phyloP scores from a whole-genome alignment of 352 stramenopile species.

The Globisporangium irregulare region DNA sequence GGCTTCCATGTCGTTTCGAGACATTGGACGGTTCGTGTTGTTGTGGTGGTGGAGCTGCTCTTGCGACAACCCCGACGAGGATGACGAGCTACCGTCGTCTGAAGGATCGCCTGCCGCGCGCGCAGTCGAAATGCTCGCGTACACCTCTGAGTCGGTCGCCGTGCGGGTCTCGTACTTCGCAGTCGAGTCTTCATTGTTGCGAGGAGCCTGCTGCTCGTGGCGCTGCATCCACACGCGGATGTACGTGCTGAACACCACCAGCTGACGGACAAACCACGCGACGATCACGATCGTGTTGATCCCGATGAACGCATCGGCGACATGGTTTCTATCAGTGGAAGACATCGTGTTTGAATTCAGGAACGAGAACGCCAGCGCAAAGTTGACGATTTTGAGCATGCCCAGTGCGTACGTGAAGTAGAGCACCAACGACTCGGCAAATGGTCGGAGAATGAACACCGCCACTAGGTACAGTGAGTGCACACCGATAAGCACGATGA shows the following conservation, averaged over 20 bases:
- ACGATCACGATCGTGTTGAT: constrained; percentile 65
- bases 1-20: constrained; percentile 20
- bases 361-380: constrained; percentile 53
- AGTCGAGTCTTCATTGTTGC: constrained; percentile 20
- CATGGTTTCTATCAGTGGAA: constrained; percentile 24
- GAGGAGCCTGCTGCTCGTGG: constrained; percentile 29
- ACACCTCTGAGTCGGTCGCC: constrained; percentile 39
- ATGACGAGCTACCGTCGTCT: constrained; percentile 1
- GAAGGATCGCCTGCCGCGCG: constrained; percentile 18
- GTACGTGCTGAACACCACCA: constrained; percentile 57
- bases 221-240: constrained; percentile 55
- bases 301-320: constrained; percentile 56
- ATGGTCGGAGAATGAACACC: constrained; percentile 43
- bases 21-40: constrained; percentile 17
- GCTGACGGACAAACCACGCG: constrained; percentile 51
- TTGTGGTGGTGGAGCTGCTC: constrained; percentile 13
- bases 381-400: constrained; percentile 60
- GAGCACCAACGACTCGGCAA: constrained; percentile 34
- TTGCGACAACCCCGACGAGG: constrained; percentile 19
- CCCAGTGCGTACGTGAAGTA: constrained; percentile 48
- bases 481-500: constrained; percentile 49
- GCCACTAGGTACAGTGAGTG: constrained; percentile 51
- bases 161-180: constrained; percentile 35
- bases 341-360: constrained; percentile 49
- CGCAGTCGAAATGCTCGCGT: constrained; percentile 35